Conservation (phyloP, 345 rosid genomes). For the Eucalyptus erythrocorys region DNA sequence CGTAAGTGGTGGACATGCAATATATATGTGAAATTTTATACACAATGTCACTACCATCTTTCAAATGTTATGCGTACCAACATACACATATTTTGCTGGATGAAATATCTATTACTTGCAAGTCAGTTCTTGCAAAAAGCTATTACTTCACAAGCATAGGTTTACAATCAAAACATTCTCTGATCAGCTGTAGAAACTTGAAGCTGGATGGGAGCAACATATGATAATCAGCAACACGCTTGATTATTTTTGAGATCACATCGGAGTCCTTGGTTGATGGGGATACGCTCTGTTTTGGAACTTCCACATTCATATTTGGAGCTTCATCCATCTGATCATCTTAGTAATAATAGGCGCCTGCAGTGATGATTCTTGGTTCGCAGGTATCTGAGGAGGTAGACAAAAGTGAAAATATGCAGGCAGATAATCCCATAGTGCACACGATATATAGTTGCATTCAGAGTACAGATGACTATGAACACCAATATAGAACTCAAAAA, state of each 20-base stretch:
- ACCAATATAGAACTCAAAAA: no score
- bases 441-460: no score
- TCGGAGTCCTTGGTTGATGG: background rate
- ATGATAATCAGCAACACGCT: background rate
- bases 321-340: slow-evolving; percentile 8
- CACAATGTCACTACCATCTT: no score
- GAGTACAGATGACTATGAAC: no score
- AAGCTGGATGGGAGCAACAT: background rate
- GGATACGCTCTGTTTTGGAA: slow-evolving; percentile 2
- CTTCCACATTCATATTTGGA: background rate
- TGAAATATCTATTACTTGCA: no score
- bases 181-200: background rate
- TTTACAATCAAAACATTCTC: background rate
- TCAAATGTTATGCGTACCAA: no score
- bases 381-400: slow-evolving; percentile 8
- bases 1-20: no score
- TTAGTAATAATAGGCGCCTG: slow-evolving; percentile 16
- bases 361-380: slow-evolving; percentile 5
- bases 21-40: no score
- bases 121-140: no score
- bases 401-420: background rate
- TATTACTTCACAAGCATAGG: background rate
- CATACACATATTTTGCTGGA: no score
- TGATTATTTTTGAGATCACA: slow-evolving; percentile 19
- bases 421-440: no score